These are phyloP conservation scores for Lasiosphaeria hispida DNA, from an alignment of 495 filamentous ascomycete genomes.

Conservation along the genomic window DNA sequence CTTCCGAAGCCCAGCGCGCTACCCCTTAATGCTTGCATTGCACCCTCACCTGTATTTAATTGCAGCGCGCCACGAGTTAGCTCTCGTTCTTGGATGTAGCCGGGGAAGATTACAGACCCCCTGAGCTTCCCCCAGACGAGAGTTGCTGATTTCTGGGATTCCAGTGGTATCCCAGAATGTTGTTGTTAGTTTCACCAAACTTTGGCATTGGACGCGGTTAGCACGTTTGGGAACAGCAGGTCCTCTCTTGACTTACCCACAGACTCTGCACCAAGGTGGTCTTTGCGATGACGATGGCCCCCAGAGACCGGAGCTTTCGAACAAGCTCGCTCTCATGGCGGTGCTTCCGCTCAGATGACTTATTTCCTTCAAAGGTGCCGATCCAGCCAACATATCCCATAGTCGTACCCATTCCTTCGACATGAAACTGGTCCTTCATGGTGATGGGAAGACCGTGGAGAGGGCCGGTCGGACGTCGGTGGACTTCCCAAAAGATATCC, in stretches of 20 bases:
- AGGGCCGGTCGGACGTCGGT: conserved; percentile 53
- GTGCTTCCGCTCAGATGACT: not conserved
- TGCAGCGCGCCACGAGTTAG: too few species aligned
- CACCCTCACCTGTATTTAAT: not conserved
- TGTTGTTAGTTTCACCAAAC: conserved; percentile 2
- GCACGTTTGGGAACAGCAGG: not conserved
- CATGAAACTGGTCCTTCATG: conserved; percentile 65
- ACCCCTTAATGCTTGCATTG: not conserved
- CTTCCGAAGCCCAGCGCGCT: conserved; percentile 1
- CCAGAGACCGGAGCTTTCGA: not conserved
- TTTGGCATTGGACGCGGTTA: not conserved
- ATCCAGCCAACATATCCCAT: conserved; percentile 5
- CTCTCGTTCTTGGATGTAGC: too few species aligned
- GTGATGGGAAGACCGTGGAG: conserved; percentile 67
- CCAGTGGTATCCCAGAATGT: not conserved
- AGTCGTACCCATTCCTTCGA: conserved; percentile 26
- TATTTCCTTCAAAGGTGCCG: not conserved
- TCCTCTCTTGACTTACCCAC: not conserved
- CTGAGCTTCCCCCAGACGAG: not conserved
- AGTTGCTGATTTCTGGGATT: not conserved
- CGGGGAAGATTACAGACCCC: not conserved
- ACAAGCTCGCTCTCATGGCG: not conserved
- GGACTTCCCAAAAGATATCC: conserved; percentile 49
- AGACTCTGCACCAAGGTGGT: not conserved
- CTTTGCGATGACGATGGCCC: not conserved